A percentile compares a stretch with the other conserved stretches of the same genome.
Evolutionary conservation across 768 basidiomycete species (phyloP).

Genomic region (Amanita muscaria): DNA sequence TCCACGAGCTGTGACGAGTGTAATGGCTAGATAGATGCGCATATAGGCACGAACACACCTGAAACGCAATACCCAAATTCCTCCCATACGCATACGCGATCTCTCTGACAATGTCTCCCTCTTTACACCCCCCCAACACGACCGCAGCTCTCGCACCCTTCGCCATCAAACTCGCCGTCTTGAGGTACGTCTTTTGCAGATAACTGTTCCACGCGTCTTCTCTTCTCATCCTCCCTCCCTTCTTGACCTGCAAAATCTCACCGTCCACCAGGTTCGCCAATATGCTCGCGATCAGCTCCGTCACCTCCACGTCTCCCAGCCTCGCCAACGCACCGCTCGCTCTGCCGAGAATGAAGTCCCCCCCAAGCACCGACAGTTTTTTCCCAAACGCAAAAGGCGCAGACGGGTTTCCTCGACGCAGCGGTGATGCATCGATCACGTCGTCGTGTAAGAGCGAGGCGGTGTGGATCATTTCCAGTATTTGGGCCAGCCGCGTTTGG

Average conservation of each 20-base stretch:
- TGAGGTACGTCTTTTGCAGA: constrained; percentile 88
- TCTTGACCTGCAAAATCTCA: constrained; percentile 79
- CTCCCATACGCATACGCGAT: constrained; percentile 94
- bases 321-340: constrained; percentile 75
- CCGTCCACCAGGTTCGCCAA: constrained; percentile 89
- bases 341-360: constrained; percentile 86
- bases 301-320: constrained; percentile 75
- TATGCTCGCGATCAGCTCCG: constrained; percentile 81
- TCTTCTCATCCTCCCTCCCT: constrained; percentile 21
- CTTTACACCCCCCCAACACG: constrained; percentile 75
- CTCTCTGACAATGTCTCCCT: constrained; percentile 87
- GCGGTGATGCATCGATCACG: constrained; percentile 78
- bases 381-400: constrained; percentile 81
- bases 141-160: constrained; percentile 84
- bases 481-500: constrained; percentile 84
- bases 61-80: constrained; percentile 92
- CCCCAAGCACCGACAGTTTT: constrained; percentile 81
- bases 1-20: constrained; percentile 74
- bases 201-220: constrained; percentile 67
- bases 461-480: constrained; percentile 95
- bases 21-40: neutral
- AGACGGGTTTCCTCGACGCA: constrained; percentile 69
- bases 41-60: constrained; percentile 37
- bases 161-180: constrained; percentile 90
- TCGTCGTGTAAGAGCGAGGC: constrained; percentile 95